These are phyloP conservation scores for Geranium rotundifolium DNA, from an alignment of 345 rosid genomes.

Conservation along the genomic window DNA sequence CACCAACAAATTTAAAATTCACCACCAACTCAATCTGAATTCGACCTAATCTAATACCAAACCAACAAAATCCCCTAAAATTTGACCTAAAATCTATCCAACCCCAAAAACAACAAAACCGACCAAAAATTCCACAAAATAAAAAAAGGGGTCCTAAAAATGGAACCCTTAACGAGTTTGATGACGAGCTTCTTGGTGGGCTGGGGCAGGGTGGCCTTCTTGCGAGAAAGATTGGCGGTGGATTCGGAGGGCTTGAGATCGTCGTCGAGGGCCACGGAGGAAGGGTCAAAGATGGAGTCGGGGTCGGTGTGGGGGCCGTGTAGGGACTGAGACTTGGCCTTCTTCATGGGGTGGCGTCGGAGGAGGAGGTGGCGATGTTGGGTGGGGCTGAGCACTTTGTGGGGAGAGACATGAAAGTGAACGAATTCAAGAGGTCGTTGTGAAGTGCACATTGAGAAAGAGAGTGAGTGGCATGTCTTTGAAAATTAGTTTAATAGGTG, in stretches of 20 bases:
- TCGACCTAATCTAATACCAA: neutral
- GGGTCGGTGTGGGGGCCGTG: conserved; percentile 14
- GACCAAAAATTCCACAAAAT: neutral
- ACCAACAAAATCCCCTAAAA: neutral
- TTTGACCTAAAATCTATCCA: neutral
- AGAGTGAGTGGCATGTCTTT: too few relatives aligned
- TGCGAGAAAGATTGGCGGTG: conserved; percentile 70
- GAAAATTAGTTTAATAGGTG: too few relatives aligned
- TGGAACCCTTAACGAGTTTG: conserved; percentile 66
- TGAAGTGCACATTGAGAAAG: conserved; percentile 3
- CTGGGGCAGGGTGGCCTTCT: conserved; percentile 76
- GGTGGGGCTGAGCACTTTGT: conserved; percentile 32
- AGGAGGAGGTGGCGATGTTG: neutral
- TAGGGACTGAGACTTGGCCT: conserved; percentile 61
- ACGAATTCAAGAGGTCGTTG: conserved; percentile 24
- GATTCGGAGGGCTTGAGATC: conserved; percentile 25
- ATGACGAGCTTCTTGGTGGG: conserved; percentile 80
- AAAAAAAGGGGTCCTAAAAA: conserved; percentile 3
- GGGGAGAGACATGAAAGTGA: too few relatives aligned
- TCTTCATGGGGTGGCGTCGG: conserved; percentile 37
- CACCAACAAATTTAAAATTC: neutral
- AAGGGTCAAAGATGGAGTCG: conserved; percentile 43
- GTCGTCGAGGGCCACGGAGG: conserved; percentile 28
- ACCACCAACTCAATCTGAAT: neutral
- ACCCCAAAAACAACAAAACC: neutral